Conservation (phyloP, 768 basidiomycete species). For the Collybia sp. region DNA sequence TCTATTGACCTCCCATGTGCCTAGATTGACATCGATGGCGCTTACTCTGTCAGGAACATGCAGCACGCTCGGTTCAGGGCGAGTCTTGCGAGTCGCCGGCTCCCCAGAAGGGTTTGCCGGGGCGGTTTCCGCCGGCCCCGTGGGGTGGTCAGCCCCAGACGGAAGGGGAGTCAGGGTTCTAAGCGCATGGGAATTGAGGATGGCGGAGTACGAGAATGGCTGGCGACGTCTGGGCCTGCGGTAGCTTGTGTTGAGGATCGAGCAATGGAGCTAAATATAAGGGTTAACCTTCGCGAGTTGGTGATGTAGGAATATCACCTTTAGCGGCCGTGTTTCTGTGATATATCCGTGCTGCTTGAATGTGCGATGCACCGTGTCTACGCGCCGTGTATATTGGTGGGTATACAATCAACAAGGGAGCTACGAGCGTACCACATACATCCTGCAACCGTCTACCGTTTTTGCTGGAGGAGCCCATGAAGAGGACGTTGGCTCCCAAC, state of each 20-base stretch:
- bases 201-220: constrained; percentile 35
- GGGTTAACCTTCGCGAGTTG: background rate
- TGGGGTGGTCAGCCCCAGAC: background rate
- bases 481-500: constrained; percentile 48
- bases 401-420: background rate
- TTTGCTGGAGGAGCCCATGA: constrained; percentile 40
- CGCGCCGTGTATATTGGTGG: background rate
- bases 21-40: constrained; percentile 39
- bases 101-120: background rate
- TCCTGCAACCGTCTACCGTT: constrained; percentile 16
- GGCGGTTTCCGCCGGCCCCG: background rate
- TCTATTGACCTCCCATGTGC: constrained; percentile 47
- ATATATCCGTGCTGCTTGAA: constrained; percentile 40
- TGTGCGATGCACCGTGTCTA: constrained; percentile 36
- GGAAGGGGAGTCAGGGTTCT: background rate
- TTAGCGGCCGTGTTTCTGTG: constrained; percentile 43
- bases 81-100: constrained; percentile 7
- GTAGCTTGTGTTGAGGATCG: constrained; percentile 43
- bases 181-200: constrained; percentile 19
- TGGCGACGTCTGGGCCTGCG: constrained; percentile 29
- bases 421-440: constrained; percentile 22
- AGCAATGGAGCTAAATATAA: constrained; percentile 38
- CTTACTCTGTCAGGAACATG: background rate
- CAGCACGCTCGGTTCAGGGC: background rate
- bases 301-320: constrained; percentile 18